A percentile compares a stretch with the other conserved stretches of the same genome.
These are phyloP conservation scores for Iberis pinnata DNA, from an alignment of 345 rosid genomes.

Conservation along the genomic window DNA sequence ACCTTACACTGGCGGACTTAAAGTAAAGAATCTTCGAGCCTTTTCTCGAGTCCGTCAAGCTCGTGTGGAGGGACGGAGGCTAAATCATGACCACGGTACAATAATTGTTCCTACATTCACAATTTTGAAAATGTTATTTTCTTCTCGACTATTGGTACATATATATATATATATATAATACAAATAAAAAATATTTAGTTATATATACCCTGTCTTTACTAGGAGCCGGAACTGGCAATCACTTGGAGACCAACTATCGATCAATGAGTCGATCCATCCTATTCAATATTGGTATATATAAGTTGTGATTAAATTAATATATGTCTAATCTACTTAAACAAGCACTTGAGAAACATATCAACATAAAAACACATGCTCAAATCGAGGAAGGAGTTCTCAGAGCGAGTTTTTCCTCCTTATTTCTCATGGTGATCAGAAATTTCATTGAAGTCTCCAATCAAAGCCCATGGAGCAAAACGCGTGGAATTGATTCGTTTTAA, in stretches of 20 bases:
- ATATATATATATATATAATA: too few relatives aligned
- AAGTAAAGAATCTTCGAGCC: conserved; percentile 52
- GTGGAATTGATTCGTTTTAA: too few relatives aligned
- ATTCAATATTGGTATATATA: conserved; percentile 6
- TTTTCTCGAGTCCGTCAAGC: conserved; percentile 46
- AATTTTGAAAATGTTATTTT: too few relatives aligned
- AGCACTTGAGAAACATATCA: too few relatives aligned
- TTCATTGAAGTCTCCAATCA: too few relatives aligned
- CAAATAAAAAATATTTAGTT: too few relatives aligned
- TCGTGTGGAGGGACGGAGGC: conserved; percentile 45
- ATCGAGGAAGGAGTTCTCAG: too few relatives aligned
- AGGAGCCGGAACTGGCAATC: conserved; percentile 26
- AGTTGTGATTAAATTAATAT: conserved; percentile 9
- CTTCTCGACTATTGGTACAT: too few relatives aligned
- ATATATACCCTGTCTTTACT: conserved; percentile 54
- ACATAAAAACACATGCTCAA: too few relatives aligned
- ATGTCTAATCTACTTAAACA: neutral
- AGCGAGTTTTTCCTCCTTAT: too few relatives aligned
- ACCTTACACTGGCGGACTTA: conserved; percentile 75
- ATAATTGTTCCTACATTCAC: conserved; percentile 50
- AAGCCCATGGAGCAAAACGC: too few relatives aligned
- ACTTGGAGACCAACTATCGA: conserved; percentile 23
- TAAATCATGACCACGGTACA: conserved; percentile 63
- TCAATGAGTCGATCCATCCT: conserved; percentile 32
- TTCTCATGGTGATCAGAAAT: too few relatives aligned